Evolutionary conservation across 768 basidiomycete genomes (phyloP).

Genomic region (Termitomyces sp.): DNA sequence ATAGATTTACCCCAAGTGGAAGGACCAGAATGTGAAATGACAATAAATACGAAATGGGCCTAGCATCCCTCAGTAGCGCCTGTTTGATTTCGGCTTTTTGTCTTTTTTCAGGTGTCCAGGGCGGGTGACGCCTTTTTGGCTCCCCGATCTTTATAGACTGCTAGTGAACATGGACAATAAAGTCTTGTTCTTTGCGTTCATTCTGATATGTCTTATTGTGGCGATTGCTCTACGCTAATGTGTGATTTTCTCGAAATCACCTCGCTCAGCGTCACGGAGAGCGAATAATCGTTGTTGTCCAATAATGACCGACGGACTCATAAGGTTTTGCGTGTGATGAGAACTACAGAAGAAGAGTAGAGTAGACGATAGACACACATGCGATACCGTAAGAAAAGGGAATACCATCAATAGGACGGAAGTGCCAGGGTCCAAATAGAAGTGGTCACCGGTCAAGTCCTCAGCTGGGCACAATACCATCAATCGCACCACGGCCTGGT

Average conservation of each 20-base stretch:
- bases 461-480: background rate
- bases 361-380: background rate
- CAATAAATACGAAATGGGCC: too few species aligned
- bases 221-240: background rate
- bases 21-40: slow-evolving; percentile 24
- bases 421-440: slow-evolving; percentile 2
- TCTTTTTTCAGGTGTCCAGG: too few species aligned
- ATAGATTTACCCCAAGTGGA: slow-evolving; percentile 22
- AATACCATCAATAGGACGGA: slow-evolving; percentile 17
- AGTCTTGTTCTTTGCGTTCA: background rate
- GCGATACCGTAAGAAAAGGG: background rate
- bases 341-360: background rate
- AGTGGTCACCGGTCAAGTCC: background rate
- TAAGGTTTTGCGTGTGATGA: background rate
- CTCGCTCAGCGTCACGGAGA: too few species aligned
- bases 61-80: background rate
- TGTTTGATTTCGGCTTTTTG: background rate
- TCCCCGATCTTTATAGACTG: too few species aligned
- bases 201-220: background rate
- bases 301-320: too few species aligned
- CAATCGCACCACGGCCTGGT: slow-evolving; percentile 16
- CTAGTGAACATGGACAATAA: background rate
- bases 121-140: too few species aligned
- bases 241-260: background rate
- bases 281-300: background rate